Conservation (phyloP, 1,284 basidiomycete species). For the Apiotrichum akiyoshidainum region DNA sequence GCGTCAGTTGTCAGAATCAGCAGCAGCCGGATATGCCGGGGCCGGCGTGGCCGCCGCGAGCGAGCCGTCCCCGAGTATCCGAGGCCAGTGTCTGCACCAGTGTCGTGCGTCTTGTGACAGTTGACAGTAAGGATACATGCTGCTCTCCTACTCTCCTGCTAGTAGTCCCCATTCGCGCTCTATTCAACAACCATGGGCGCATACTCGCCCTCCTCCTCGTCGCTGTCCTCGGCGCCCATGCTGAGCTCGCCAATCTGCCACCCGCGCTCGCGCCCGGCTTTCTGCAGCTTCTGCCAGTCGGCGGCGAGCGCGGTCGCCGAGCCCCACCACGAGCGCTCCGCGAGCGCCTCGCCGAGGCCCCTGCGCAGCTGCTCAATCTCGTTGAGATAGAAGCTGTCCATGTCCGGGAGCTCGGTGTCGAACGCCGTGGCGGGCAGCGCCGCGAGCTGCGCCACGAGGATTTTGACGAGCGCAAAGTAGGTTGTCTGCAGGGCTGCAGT, state of each 20-base stretch:
- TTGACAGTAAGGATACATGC: background rate
- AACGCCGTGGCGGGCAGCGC: conserved; percentile 48
- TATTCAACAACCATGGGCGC: conserved; percentile 47
- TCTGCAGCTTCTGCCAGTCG: conserved; percentile 17
- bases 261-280: conserved; percentile 22
- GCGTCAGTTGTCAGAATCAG: too few relatives aligned
- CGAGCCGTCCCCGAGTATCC: too few relatives aligned
- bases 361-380: conserved; percentile 41
- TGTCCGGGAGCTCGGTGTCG: conserved; percentile 48
- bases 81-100: too few relatives aligned
- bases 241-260: conserved; percentile 32
- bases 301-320: conserved; percentile 6
- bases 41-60: too few relatives aligned
- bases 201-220: conserved; percentile 49
- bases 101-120: too few relatives aligned
- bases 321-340: conserved; percentile 9
- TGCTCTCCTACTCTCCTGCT: background rate
- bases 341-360: conserved; percentile 24
- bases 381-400: conserved; percentile 46
- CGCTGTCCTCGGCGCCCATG: conserved; percentile 27
- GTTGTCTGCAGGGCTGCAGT: background rate
- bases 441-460: conserved; percentile 40
- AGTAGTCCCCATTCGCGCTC: too few relatives aligned
- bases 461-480: conserved; percentile 27
- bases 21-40: too few relatives aligned